Conservation (phyloP, 495 filamentous ascomycete species). For the Neurospora sp. region DNA sequence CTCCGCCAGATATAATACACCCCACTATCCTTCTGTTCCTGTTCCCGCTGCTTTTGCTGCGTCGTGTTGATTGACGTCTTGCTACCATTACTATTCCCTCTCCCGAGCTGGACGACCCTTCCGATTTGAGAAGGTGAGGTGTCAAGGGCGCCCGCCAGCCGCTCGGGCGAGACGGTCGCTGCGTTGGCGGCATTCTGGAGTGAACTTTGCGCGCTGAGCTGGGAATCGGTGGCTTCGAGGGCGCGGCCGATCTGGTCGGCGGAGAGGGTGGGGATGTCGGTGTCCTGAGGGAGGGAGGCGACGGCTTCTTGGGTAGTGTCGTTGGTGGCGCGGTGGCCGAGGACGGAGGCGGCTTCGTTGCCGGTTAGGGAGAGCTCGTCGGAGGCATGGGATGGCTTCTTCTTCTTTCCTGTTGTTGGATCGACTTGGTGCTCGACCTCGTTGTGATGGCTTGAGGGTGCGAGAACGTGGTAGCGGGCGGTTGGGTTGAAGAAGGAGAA, state of each 20-base stretch:
- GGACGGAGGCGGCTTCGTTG: neutral
- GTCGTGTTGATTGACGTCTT: neutral
- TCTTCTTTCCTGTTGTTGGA: neutral
- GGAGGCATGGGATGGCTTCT: neutral
- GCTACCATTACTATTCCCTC: neutral
- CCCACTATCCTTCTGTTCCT: neutral
- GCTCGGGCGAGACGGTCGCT: neutral
- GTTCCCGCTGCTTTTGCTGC: neutral
- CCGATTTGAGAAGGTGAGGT: neutral
- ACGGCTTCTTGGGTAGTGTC: neutral
- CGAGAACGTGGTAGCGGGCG: slow-evolving; percentile 7
- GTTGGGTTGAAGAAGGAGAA: slow-evolving; percentile 20
- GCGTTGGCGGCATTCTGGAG: neutral
- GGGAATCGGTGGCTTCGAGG: neutral
- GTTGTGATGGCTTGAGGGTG: neutral
- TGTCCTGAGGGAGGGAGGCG: neutral
- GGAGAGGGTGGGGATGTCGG: neutral
- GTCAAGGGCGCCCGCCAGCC: neutral
- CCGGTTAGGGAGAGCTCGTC: neutral
- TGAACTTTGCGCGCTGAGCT: neutral
- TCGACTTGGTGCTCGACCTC: neutral
- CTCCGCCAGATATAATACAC: slow-evolving; percentile 36
- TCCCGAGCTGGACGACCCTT: neutral
- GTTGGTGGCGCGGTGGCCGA: neutral
- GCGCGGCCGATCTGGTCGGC: neutral